These are phyloP conservation scores for Leucogyrophana mollusca DNA, from an alignment of 768 basidiomycete species.

Conservation along the genomic window DNA sequence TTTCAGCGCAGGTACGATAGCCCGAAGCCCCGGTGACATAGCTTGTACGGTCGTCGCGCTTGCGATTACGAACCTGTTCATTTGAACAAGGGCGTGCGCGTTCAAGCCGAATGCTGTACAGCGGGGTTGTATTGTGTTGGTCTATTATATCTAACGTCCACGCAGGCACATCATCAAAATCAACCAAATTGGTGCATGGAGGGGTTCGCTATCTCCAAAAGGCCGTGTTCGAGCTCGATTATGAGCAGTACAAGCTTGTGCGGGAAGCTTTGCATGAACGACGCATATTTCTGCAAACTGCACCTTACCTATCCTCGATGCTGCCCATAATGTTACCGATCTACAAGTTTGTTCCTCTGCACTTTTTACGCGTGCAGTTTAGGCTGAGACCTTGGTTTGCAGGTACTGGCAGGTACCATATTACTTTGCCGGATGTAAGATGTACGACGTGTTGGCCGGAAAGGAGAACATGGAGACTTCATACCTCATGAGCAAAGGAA, in stretches of 20 bases:
- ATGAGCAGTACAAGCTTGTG: conserved; percentile 95
- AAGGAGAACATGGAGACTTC: conserved; percentile 96
- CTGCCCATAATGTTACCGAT: conserved; percentile 97
- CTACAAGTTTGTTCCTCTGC: conserved; percentile 64
- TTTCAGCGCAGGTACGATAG: conserved; percentile 72
- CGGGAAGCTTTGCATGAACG: conserved; percentile 93
- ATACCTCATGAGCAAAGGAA: conserved; percentile 93
- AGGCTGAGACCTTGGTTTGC: not conserved
- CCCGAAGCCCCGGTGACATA: not conserved
- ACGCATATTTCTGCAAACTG: conserved; percentile 90
- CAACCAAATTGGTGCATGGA: conserved; percentile 97
- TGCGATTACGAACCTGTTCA: too few species aligned
- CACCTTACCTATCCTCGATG: conserved; percentile 90
- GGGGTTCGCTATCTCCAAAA: conserved; percentile 98
- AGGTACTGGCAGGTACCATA: conserved; percentile 98
- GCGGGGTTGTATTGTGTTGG: too few species aligned
- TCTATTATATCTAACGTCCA: not conserved
- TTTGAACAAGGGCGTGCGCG: too few species aligned
- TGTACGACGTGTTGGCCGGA: conserved; percentile 94
- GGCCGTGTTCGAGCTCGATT: conserved; percentile 92
- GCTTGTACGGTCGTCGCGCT: not conserved
- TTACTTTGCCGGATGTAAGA: conserved; percentile 92
- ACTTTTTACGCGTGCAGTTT: not conserved
- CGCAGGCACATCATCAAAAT: conserved; percentile 91
- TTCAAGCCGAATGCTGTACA: too few species aligned